These are phyloP conservation scores for Gentiana straminea DNA, from an alignment of 257 asterid genomes.

Conservation along the genomic window DNA sequence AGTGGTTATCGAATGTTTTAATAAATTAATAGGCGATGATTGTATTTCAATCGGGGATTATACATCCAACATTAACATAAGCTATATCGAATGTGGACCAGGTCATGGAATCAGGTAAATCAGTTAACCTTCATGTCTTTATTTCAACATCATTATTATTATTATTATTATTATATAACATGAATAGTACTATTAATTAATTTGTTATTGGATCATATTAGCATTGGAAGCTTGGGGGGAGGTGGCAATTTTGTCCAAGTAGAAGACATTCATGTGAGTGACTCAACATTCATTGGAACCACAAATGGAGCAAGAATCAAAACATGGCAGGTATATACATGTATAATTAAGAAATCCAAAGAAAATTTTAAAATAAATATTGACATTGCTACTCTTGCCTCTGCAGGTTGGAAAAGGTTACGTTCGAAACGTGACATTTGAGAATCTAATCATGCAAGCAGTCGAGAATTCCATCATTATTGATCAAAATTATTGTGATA, in stretches of 20 bases:
- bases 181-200: neutral
- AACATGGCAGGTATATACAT: constrained; percentile 72
- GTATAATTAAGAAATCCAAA: neutral
- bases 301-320: constrained; percentile 89
- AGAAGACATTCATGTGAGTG: constrained; percentile 35
- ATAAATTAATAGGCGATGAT: constrained; percentile 46
- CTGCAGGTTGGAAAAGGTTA: constrained; percentile 50
- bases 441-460: constrained; percentile 28
- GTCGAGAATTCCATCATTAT: constrained; percentile 57
- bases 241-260: constrained; percentile 41
- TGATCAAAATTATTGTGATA: constrained; percentile 47
- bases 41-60: constrained; percentile 70
- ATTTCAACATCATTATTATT: neutral
- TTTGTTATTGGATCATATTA: constrained; percentile 2
- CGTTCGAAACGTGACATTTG: constrained; percentile 29
- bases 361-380: neutral
- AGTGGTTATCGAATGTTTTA: too few species aligned
- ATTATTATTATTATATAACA: neutral
- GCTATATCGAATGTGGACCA: constrained; percentile 51
- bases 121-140: neutral
- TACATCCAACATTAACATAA: constrained; percentile 31
- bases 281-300: constrained; percentile 42
- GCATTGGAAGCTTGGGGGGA: constrained; percentile 80
- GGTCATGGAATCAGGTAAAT: constrained; percentile 81
- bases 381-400: neutral